Base-by-base conservation (phyloP, 345 rosid species). In the Murraya paniculata region DNA sequence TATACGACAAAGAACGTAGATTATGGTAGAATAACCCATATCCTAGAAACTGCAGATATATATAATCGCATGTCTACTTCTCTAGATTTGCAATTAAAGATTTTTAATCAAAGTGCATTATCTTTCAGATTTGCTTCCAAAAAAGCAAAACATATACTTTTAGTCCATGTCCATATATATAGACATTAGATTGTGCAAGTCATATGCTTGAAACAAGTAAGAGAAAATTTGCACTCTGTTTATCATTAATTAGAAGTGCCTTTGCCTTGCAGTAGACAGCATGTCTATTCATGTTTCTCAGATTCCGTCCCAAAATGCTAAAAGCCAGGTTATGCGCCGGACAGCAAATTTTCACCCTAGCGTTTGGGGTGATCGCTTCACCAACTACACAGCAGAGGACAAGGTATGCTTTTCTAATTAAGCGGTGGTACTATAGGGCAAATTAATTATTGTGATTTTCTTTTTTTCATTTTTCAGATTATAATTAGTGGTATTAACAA, bases 301-400 rank as follows among this genome's bases (percentile, higher is more conserved):
- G 13, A 22, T 65, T 65, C 14, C 41, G 1, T 19, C 45, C 13
- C 24, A 6, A 19, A 65, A 19, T 33, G 69, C 6, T 2, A 19
- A 65, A 7, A 9, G 6, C 25, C 45, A 33, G 48, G 41, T 65
- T 33, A 9, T 33, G 13, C 69, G 69, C 1, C 48, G 45, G 45
- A 19, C 24, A 3, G 45, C 45, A 7, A 65, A 65, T 65, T 65
- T 64, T 64, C 39, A 19, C 41, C 68, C 68, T 2, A 64, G 68
- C 45, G 21, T 65, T 65, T 35, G 69, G 69, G 68, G 69, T 19
- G 45, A 35, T 65, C 48, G n/a, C 41, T 65, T 65, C 69, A 21
- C 22, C 45, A 36, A 33, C 48, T 66, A 66, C 70, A 35, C 1
- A 19, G 7, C 48, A 19, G 69, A 65, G 25, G 69, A 65, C 69